Conservation (phyloP, 192 early-diverging fungal genomes). For the Dissophora ornata region DNA sequence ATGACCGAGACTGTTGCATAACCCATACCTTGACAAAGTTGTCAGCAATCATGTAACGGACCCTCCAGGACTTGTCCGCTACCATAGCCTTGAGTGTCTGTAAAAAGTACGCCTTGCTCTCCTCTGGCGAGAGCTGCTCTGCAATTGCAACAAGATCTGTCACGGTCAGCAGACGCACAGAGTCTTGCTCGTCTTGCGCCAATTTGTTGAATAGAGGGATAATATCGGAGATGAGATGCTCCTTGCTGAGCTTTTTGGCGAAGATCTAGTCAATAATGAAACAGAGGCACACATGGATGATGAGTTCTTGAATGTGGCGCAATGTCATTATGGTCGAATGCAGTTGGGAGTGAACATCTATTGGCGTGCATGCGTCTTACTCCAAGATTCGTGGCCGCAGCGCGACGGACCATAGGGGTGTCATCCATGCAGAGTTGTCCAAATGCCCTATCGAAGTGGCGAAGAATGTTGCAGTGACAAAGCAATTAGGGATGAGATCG, state of each 20-base stretch:
- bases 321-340: too few relatives aligned
- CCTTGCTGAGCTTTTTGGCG: constrained; percentile 74
- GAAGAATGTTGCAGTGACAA: constrained; percentile 2
- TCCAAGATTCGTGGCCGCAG: constrained; percentile 85
- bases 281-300: too few relatives aligned
- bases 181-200: constrained; percentile 92
- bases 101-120: constrained; percentile 80
- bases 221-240: constrained; percentile 85
- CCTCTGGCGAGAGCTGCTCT: constrained; percentile 79
- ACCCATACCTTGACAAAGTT: constrained; percentile 92
- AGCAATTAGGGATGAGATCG: too few relatives aligned
- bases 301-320: too few relatives aligned
- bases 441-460: constrained; percentile 66
- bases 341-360: too few relatives aligned
- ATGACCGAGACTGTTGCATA: too few relatives aligned
- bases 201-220: constrained; percentile 90
- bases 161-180: constrained; percentile 94
- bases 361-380: constrained; percentile 70
- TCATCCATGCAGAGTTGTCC: constrained; percentile 90
- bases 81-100: constrained; percentile 81
- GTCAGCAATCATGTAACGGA: constrained; percentile 98
- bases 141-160: constrained; percentile 92
- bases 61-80: constrained; percentile 96
- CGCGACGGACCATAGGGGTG: constrained; percentile 98
- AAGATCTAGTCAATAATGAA: constrained; percentile 64